Evolutionary conservation across 768 basidiomycete species (phyloP).

Genomic region (Pleurotus tuoliensis): DNA sequence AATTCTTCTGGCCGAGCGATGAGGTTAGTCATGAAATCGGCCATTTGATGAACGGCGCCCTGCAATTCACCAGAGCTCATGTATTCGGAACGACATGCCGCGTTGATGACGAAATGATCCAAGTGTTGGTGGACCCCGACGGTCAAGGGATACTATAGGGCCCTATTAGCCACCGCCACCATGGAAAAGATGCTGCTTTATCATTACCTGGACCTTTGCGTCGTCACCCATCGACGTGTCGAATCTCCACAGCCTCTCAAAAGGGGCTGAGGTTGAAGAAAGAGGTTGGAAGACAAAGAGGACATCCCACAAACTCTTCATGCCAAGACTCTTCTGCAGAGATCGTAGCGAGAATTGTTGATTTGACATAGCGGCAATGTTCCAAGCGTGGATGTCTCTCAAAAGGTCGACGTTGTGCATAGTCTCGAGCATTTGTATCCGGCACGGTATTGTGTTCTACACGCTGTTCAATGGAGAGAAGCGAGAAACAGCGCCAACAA

Average conservation of each 20-base stretch:
- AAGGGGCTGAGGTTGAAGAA: slow-evolving; percentile 11
- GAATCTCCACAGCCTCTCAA: slow-evolving; percentile 26
- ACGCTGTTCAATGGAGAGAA: background rate
- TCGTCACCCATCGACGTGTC: slow-evolving; percentile 13
- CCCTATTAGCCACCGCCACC: background rate
- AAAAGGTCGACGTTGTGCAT: slow-evolving; percentile 30
- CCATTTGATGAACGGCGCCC: slow-evolving; percentile 16
- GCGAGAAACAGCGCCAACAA: background rate
- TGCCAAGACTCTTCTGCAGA: slow-evolving; percentile 30
- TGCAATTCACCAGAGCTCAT: slow-evolving; percentile 22
- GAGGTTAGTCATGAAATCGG: slow-evolving; percentile 13
- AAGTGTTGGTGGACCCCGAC: slow-evolving; percentile 33
- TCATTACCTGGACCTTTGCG: slow-evolving; percentile 24
- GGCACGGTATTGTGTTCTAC: slow-evolving; percentile 44
- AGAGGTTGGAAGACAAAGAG: slow-evolving; percentile 42
- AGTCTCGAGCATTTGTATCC: slow-evolving; percentile 25
- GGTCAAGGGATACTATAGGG: slow-evolving; percentile 38
- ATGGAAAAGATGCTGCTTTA: background rate
- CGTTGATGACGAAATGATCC: slow-evolving; percentile 27
- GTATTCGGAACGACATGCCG: slow-evolving; percentile 28
- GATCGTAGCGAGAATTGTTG: slow-evolving; percentile 43
- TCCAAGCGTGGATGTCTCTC: slow-evolving; percentile 30
- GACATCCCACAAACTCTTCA: slow-evolving; percentile 33
- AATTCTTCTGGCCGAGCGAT: slow-evolving; percentile 11
- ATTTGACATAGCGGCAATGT: slow-evolving; percentile 35